Conservation (phyloP, 257 asterid genomes). For the Solanum habrochaites region DNA sequence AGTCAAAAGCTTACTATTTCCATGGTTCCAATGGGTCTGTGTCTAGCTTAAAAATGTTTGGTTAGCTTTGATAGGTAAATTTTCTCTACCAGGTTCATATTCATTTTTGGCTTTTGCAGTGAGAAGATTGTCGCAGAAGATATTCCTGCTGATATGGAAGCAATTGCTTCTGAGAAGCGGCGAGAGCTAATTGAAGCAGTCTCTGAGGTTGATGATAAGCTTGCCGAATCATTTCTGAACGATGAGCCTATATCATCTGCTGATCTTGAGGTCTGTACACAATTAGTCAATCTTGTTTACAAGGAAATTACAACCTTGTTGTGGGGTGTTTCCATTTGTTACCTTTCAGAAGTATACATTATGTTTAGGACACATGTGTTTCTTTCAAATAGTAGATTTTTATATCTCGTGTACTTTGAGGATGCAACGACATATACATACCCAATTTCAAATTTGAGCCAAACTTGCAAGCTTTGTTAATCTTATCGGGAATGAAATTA, state of each 20-base stretch:
- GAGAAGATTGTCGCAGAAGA: constrained; percentile 67
- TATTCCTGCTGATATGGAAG: constrained; percentile 67
- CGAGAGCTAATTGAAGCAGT: constrained; percentile 81
- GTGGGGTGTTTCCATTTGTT: background rate
- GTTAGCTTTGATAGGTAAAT: background rate
- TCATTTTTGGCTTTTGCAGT: constrained; percentile 27
- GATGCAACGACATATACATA: background rate
- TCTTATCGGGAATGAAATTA: background rate
- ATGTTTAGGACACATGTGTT: background rate
- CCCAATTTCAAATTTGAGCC: background rate
- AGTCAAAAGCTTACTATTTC: constrained; percentile 64
- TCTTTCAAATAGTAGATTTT: background rate
- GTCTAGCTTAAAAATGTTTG: constrained; percentile 6
- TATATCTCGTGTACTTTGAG: background rate
- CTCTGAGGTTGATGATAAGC: constrained; percentile 93
- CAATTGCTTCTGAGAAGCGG: constrained; percentile 63
- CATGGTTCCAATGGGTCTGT: constrained; percentile 93
- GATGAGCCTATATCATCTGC: constrained; percentile 82
- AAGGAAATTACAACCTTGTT: background rate
- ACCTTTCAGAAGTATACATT: background rate
- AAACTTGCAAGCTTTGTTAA: background rate
- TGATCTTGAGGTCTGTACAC: constrained; percentile 65
- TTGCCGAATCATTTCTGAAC: constrained; percentile 80
- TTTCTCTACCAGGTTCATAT: background rate
- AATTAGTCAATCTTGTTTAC: background rate